Base-by-base conservation (phyloP, 2,329 filamentous ascomycete genomes). In the Beauveria caledonica region DNA sequence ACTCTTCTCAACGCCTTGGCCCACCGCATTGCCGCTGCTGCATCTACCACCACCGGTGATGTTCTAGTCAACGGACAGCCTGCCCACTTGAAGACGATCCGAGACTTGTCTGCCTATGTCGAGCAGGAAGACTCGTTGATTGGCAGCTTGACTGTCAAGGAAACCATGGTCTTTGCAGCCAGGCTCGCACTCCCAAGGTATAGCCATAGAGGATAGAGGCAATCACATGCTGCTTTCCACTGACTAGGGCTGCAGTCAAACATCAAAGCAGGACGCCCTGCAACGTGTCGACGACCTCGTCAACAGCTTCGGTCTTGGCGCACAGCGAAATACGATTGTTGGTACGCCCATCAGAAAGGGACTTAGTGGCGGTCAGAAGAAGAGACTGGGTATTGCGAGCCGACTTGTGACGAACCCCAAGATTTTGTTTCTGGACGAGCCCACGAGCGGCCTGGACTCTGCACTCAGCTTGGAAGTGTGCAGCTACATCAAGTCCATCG, bases 81-180 rank as follows among this genome's bases (percentile, higher is more conserved):
- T 4, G 74, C 85, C 3, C 78, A 84, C 1, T 72, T 77, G 8
- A 70, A 77, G 8, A 76, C 76, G 0, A 87, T 93, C 65, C 83
- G 84, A 19, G 78, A 82, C 52, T 78, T 93, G 54, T 87, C 83
- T 59, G 85, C 85, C 51, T 95, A 92, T 68, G 91, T 95, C 23
- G 91, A 96, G 75, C 91, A 96, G 71, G 90, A 95, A 65, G 91
- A 96, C 76, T 87, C 89, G 1, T 78, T 95, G 13, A 88, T 93
- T 55, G 91, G 90, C 5, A 87, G 87, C 0, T 77, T 95, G 64
- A 95, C 90, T 0, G 89, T 93, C 9, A 79, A 82, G 29, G 91
- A 95, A 76, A 95, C 90, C 0, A 74, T 96, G 62, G 76, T 85
- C 63, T 95, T 95, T 71, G 87, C 89, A 0, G 88, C 90, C 0